A percentile compares a stretch with the other conserved stretches of the same genome.
These are phyloP conservation scores for Pseudodiploospora longispora DNA, from an alignment of 2,329 filamentous ascomycete species.

Conservation along the genomic window DNA sequence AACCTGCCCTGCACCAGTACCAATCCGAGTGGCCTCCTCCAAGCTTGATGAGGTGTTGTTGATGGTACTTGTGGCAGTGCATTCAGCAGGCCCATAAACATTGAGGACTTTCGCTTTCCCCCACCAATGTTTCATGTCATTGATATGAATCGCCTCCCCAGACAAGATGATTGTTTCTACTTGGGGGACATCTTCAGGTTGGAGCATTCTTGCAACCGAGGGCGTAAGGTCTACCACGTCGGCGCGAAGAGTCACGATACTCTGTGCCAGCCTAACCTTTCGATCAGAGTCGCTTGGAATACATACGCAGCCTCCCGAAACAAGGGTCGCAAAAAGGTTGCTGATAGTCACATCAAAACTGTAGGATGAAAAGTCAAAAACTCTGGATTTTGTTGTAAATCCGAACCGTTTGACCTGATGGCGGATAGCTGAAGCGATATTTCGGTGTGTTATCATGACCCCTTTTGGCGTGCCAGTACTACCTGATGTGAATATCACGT, in stretches of 20 bases:
- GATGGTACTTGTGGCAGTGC: conserved; percentile 5
- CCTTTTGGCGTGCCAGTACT: conserved; percentile 18
- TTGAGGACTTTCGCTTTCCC: conserved; percentile 8
- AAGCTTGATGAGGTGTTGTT: background rate
- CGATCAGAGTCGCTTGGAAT: conserved; percentile 46
- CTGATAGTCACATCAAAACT: conserved; percentile 14
- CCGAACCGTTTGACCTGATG: conserved; percentile 3
- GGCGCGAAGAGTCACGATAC: conserved; percentile 31
- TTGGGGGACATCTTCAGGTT: conserved; percentile 5
- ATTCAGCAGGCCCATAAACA: conserved; percentile 15
- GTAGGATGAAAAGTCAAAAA: conserved; percentile 15
- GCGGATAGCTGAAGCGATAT: conserved; percentile 4
- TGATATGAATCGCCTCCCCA: conserved; percentile 9
- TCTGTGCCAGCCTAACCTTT: conserved; percentile 35
- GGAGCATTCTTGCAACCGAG: conserved; percentile 7
- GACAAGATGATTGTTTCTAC: conserved; percentile 8
- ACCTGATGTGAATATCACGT: conserved; percentile 31
- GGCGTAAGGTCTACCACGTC: conserved; percentile 8
- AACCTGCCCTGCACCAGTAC: background rate
- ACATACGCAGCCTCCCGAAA: conserved; percentile 38
- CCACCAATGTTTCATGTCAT: conserved; percentile 8
- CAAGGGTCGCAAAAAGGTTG: conserved; percentile 10
- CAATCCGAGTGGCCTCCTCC: background rate
- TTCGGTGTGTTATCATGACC: conserved; percentile 12
- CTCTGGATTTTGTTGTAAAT: conserved; percentile 8